phyloP scores from a whole-genome alignment of 306 rosid species.

The Benincasa hispida region DNA sequence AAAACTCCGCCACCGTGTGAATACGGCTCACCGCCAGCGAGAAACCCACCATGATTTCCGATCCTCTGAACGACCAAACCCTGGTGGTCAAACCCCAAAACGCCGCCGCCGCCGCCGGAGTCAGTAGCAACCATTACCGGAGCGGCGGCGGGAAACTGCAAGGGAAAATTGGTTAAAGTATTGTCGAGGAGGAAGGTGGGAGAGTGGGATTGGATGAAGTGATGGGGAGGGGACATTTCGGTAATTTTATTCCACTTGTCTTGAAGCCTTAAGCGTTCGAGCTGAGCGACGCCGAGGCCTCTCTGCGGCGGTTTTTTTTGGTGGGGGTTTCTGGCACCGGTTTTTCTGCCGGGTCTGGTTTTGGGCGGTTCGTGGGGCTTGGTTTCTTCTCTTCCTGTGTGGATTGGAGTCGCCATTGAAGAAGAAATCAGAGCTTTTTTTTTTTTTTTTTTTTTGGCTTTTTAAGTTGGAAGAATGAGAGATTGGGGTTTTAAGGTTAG shows the following conservation, averaged over 20 bases:
- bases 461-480: neutral
- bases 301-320: slow-evolving; percentile 50
- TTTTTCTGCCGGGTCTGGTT: slow-evolving; percentile 20
- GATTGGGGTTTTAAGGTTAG: neutral
- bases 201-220: slow-evolving; percentile 12
- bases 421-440: neutral
- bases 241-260: slow-evolving; percentile 27
- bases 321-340: slow-evolving; percentile 14
- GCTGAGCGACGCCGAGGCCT: slow-evolving; percentile 57
- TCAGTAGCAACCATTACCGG: slow-evolving; percentile 12
- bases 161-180: slow-evolving; percentile 10
- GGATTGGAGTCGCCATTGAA: slow-evolving; percentile 23
- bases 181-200: neutral
- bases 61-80: neutral
- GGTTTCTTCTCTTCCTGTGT: neutral
- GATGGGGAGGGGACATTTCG: slow-evolving; percentile 16
- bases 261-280: slow-evolving; percentile 44
- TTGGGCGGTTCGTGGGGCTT: neutral
- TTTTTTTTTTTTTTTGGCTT: neutral
- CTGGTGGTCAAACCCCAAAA: neutral
- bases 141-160: slow-evolving; percentile 17
- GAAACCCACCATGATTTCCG: neutral
- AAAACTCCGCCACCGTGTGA: slow-evolving; percentile 14
- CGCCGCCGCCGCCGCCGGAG: neutral
- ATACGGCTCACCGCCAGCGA: neutral